Evolutionary conservation across 495 filamentous ascomycete genomes (phyloP).

Genomic region (Friedmanniomyces simplex): DNA sequence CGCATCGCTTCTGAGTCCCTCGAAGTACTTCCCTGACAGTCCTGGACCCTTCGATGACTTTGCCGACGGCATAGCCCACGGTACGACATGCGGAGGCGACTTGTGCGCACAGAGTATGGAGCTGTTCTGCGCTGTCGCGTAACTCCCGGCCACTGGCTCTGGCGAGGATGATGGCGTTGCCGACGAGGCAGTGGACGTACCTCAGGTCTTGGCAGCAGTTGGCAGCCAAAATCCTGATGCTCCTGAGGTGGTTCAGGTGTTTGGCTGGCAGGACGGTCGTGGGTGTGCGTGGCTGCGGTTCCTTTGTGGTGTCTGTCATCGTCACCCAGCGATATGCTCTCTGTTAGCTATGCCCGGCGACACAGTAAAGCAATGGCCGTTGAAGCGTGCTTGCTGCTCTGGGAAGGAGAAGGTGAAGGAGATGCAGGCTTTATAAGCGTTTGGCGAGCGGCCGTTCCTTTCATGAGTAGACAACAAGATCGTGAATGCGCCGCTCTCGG

Average conservation of each 20-base stretch:
- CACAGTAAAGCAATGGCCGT: too few relatives aligned
- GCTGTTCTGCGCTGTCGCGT: not conserved
- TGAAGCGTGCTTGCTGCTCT: too few relatives aligned
- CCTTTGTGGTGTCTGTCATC: too few relatives aligned
- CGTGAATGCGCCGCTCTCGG: too few relatives aligned
- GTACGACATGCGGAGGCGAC: not conserved
- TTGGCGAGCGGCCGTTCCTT: too few relatives aligned
- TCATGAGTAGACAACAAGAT: too few relatives aligned
- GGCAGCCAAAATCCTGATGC: not conserved
- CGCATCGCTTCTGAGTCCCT: not conserved
- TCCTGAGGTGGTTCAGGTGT: not conserved
- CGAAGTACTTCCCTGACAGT: not conserved
- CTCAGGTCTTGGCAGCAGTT: not conserved
- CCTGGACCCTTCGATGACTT: not conserved
- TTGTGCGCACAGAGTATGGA: not conserved
- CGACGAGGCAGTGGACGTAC: not conserved
- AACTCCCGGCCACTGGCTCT: not conserved
- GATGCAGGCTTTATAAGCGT: too few relatives aligned
- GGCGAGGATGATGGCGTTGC: not conserved
- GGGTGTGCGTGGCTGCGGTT: too few relatives aligned
- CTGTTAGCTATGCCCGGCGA: too few relatives aligned
- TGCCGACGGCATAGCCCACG: not conserved
- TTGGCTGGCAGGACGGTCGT: not conserved
- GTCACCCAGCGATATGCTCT: too few relatives aligned
- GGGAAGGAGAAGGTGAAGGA: too few relatives aligned